Evolutionary conservation across 1,284 basidiomycete genomes (phyloP).

Genomic region (Taiwanofungus camphoratus): DNA sequence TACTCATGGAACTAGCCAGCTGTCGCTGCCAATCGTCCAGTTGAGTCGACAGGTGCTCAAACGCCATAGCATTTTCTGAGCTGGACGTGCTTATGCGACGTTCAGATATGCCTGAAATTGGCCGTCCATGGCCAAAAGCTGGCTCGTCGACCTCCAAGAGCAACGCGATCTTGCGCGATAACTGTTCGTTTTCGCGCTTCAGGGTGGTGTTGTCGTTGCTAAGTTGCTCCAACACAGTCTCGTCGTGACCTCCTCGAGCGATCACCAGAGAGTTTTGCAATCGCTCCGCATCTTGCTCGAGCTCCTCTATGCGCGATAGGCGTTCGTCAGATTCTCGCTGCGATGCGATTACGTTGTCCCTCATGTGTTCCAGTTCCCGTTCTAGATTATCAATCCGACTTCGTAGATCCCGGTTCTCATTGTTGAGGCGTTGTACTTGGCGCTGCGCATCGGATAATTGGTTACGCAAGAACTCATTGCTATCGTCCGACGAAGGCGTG

Average conservation of each 20-base stretch:
- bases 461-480: slow-evolving; percentile 55
- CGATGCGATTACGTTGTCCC: slow-evolving; percentile 66
- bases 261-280: slow-evolving; percentile 72
- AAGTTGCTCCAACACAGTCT: slow-evolving; percentile 68
- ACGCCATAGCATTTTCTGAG: slow-evolving; percentile 73
- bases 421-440: slow-evolving; percentile 61
- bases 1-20: slow-evolving; percentile 69
- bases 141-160: slow-evolving; percentile 82
- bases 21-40: slow-evolving; percentile 81
- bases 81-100: slow-evolving; percentile 69
- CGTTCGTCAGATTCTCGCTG: slow-evolving; percentile 76
- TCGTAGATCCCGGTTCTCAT: slow-evolving; percentile 73
- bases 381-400: slow-evolving; percentile 70
- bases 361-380: slow-evolving; percentile 66
- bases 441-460: slow-evolving; percentile 71
- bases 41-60: slow-evolving; percentile 70
- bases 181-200: slow-evolving; percentile 77
- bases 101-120: slow-evolving; percentile 57
- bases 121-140: slow-evolving; percentile 54
- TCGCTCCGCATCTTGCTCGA: slow-evolving; percentile 76
- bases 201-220: slow-evolving; percentile 72
- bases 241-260: slow-evolving; percentile 68
- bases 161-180: slow-evolving; percentile 81
- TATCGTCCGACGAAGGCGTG: slow-evolving; percentile 73
- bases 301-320: slow-evolving; percentile 68